Conservation (phyloP, 257 asterid genomes). For the Solanum megistacrolobum region DNA sequence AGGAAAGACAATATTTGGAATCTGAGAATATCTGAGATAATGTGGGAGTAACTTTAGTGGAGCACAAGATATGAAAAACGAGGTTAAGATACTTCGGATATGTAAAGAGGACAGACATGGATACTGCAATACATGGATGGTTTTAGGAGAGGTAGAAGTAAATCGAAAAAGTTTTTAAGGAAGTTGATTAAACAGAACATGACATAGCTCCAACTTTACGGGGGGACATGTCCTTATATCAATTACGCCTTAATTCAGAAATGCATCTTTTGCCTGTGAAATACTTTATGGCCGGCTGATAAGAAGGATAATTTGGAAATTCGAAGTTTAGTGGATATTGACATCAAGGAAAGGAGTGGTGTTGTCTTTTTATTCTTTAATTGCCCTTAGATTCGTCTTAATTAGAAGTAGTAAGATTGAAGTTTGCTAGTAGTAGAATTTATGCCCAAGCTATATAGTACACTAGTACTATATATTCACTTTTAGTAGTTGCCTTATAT, state of each 20-base stretch:
- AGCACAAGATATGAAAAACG: background rate
- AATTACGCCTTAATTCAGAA: background rate
- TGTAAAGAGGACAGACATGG: background rate
- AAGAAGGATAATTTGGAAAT: background rate
- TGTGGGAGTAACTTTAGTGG: background rate
- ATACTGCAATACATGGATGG: too few species aligned
- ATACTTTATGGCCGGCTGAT: background rate
- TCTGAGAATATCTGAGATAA: background rate
- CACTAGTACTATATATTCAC: background rate
- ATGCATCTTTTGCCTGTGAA: background rate
- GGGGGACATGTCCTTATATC: too few species aligned
- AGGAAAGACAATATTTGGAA: background rate
- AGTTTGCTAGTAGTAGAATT: background rate
- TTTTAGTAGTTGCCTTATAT: background rate
- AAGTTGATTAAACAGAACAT: too few species aligned
- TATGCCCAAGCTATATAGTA: background rate
- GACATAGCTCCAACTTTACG: background rate
- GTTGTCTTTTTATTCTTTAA: background rate
- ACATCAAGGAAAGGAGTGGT: background rate
- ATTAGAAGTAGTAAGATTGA: background rate
- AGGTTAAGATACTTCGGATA: too few species aligned
- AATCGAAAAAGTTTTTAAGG: too few species aligned
- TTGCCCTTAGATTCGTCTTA: background rate
- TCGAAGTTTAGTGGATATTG: background rate
- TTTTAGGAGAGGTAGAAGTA: background rate